These are phyloP conservation scores for Didymella lethalis DNA, from an alignment of 2,329 filamentous ascomycete species.

Conservation along the genomic window DNA sequence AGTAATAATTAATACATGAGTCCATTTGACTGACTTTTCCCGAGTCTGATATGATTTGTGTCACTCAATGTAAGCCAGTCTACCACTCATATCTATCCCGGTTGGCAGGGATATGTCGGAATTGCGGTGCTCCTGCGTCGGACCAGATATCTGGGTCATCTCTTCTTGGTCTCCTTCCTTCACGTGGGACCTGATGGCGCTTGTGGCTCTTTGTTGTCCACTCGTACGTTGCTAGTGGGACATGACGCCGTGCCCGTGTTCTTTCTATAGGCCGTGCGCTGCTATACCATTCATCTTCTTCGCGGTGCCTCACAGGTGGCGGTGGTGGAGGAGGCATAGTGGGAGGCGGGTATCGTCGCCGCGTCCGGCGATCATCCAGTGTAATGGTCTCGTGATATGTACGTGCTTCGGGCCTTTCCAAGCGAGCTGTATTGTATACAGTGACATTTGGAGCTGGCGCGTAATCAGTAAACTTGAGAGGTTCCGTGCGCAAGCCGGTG, in stretches of 20 bases:
- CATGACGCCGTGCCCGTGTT: background rate
- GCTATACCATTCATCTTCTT: background rate
- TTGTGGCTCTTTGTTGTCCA: constrained; percentile 14
- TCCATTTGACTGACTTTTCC: background rate
- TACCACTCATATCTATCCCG: background rate
- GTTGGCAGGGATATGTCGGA: background rate
- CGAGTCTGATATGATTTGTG: no score
- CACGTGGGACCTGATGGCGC: background rate
- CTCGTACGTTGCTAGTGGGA: constrained; percentile 1
- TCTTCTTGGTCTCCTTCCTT: background rate
- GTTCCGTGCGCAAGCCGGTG: background rate
- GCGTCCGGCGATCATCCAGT: background rate
- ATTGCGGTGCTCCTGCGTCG: background rate
- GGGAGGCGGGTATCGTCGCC: background rate
- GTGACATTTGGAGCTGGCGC: background rate
- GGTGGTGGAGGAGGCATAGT: background rate
- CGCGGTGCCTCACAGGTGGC: background rate
- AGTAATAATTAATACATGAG: constrained; percentile 35
- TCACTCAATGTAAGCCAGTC: background rate
- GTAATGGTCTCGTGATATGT: background rate
- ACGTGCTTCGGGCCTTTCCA: background rate
- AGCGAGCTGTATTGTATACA: background rate
- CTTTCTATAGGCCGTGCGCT: background rate
- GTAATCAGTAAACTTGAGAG: background rate
- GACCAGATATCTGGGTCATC: background rate